Conservation (phyloP, 75 land plant genomes). For the Gnetum montanum region DNA sequence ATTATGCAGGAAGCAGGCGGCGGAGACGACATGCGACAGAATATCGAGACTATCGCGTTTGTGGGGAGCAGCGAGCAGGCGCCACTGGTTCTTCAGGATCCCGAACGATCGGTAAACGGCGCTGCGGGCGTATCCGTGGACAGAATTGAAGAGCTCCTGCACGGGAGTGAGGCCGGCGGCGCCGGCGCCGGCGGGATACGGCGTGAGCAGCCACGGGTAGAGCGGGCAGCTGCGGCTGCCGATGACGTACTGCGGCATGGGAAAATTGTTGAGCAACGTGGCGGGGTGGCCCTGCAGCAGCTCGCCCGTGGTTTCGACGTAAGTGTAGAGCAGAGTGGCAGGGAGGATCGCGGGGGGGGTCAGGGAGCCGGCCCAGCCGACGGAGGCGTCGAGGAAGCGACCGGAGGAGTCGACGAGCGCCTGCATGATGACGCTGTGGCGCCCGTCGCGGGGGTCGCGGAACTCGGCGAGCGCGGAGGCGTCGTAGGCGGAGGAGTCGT, state of each 20-base stretch:
- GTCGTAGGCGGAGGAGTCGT: slow-evolving; percentile 9
- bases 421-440: slow-evolving; percentile 33
- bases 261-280: slow-evolving; percentile 20
- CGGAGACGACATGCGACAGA: slow-evolving; percentile 37
- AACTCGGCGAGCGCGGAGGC: slow-evolving; percentile 9
- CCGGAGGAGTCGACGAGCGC: slow-evolving; percentile 61
- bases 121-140: slow-evolving; percentile 31
- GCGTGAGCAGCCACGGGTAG: slow-evolving; percentile 62
- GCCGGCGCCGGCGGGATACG: slow-evolving; percentile 13
- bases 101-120: slow-evolving; percentile 28
- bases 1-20: slow-evolving; percentile 66
- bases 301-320: slow-evolving; percentile 21
- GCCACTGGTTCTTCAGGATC: slow-evolving; percentile 39
- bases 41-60: slow-evolving; percentile 30
- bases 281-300: slow-evolving; percentile 28
- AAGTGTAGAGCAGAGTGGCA: slow-evolving; percentile 20
- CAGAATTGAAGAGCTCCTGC: slow-evolving; percentile 36
- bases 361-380: slow-evolving; percentile 57
- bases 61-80: slow-evolving; percentile 33
- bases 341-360: slow-evolving; percentile 31
- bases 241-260: slow-evolving; percentile 44
- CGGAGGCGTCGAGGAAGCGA: slow-evolving; percentile 70
- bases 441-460: slow-evolving; percentile 3
- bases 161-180: slow-evolving; percentile 1
- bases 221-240: slow-evolving; percentile 56